Evolutionary conservation across 192 early-diverging fungal genomes (phyloP).

Genomic region (Backusella westeae): DNA sequence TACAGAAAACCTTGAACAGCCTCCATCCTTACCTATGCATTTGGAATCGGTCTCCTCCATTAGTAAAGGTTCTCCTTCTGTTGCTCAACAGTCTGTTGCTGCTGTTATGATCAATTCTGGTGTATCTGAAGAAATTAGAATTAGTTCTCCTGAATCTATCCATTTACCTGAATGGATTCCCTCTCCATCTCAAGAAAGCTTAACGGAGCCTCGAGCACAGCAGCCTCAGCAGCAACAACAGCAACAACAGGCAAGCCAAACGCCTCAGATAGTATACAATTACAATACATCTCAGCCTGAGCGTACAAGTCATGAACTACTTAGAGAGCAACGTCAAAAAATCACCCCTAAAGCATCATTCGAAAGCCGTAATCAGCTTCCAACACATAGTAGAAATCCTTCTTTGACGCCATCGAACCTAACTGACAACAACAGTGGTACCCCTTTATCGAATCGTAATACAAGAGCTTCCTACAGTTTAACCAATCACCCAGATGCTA

Average conservation of each 20-base stretch:
- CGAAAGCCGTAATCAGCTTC: background rate
- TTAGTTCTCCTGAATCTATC: background rate
- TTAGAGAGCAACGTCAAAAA: background rate
- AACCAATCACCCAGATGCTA: conserved; percentile 28
- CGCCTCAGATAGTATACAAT: background rate
- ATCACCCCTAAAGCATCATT: background rate
- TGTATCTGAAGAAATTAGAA: background rate
- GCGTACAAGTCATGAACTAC: background rate
- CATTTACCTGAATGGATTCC: background rate
- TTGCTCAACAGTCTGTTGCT: conserved; percentile 6
- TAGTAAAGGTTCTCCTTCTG: background rate
- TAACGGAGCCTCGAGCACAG: background rate
- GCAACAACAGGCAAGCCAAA: background rate
- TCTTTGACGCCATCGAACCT: background rate
- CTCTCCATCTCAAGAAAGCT: background rate
- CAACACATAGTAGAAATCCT: background rate
- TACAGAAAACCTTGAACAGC: background rate
- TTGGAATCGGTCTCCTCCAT: background rate
- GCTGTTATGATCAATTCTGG: conserved; percentile 3
- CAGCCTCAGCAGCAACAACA: background rate
- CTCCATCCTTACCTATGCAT: background rate
- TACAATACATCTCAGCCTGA: background rate
- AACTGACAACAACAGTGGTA: background rate
- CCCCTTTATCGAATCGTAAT: background rate
- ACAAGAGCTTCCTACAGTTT: conserved; percentile 23